Conservation (phyloP, 2,329 filamentous ascomycete species). For the Ilyonectria sp. region DNA sequence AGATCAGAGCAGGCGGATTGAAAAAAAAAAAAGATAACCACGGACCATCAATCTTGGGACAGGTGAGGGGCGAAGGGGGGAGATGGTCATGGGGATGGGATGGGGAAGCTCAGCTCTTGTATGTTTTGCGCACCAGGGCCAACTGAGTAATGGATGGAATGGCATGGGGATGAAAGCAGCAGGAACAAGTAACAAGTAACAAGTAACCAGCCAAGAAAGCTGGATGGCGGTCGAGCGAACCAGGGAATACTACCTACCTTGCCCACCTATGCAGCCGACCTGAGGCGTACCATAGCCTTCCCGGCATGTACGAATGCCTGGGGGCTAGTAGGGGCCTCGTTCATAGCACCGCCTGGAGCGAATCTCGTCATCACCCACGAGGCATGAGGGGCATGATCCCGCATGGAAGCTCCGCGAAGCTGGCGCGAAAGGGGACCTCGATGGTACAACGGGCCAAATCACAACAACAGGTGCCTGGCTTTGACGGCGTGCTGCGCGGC, state of each 20-base stretch:
- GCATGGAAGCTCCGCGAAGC: not conserved
- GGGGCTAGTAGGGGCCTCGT: constrained; percentile 21
- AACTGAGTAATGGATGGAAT: constrained; percentile 21
- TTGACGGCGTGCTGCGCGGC: constrained; percentile 1
- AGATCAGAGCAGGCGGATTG: constrained; percentile 5
- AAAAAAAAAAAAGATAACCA: constrained; percentile 9
- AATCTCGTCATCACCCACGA: constrained; percentile 24
- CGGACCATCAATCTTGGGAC: constrained; percentile 21
- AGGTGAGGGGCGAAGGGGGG: not conserved
- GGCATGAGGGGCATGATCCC: constrained; percentile 15
- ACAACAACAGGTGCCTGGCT: not conserved
- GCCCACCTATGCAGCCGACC: constrained; percentile 5
- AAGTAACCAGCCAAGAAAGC: constrained; percentile 10
- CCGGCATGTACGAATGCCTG: constrained; percentile 21
- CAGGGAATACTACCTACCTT: constrained; percentile 13
- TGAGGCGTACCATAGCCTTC: constrained; percentile 18
- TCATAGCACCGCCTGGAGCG: not conserved
- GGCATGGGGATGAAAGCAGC: constrained; percentile 24
- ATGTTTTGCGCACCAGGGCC: constrained; percentile 17
- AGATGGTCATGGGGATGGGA: constrained; percentile 1
- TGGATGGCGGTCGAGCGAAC: constrained; percentile 24
- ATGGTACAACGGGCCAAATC: not conserved
- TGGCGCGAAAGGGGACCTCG: not conserved
- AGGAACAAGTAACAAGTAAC: not conserved
- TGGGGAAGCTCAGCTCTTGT: constrained; percentile 29